These are phyloP conservation scores for Larix kaempferi DNA, from an alignment of 75 land plant species.

Conservation along the genomic window DNA sequence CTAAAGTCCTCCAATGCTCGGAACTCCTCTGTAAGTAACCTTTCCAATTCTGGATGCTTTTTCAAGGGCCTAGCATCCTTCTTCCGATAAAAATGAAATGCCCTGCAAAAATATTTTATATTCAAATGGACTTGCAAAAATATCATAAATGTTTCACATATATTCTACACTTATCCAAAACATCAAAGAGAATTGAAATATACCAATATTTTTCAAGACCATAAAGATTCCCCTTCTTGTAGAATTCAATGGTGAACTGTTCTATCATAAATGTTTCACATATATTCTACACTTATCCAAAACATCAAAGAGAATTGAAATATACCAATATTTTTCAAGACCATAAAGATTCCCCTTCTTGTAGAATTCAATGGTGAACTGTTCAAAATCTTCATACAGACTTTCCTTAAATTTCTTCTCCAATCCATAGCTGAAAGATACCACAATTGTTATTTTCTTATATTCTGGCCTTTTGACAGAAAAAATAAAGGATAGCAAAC, in stretches of 20 bases:
- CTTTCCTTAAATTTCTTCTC: constrained; percentile 82
- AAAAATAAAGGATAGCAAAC: background rate
- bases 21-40: constrained; percentile 71
- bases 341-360: constrained; percentile 93
- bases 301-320: background rate
- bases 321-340: constrained; percentile 98
- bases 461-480: background rate
- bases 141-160: background rate
- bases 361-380: constrained; percentile 80
- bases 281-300: background rate
- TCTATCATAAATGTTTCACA: constrained; percentile 20
- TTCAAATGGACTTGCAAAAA: background rate
- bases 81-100: constrained; percentile 80
- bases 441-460: background rate
- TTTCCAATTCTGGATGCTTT: constrained; percentile 85
- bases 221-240: constrained; percentile 86
- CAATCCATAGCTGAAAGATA: constrained; percentile 81
- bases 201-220: constrained; percentile 99
- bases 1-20: constrained; percentile 70
- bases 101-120: constrained; percentile 45
- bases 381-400: constrained; percentile 93
- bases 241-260: constrained; percentile 78
- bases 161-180: background rate
- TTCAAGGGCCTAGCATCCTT: constrained; percentile 44
- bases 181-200: background rate